phyloP scores from a whole-genome alignment of 352 stramenopile species.

The Pythium dissotocum region DNA sequence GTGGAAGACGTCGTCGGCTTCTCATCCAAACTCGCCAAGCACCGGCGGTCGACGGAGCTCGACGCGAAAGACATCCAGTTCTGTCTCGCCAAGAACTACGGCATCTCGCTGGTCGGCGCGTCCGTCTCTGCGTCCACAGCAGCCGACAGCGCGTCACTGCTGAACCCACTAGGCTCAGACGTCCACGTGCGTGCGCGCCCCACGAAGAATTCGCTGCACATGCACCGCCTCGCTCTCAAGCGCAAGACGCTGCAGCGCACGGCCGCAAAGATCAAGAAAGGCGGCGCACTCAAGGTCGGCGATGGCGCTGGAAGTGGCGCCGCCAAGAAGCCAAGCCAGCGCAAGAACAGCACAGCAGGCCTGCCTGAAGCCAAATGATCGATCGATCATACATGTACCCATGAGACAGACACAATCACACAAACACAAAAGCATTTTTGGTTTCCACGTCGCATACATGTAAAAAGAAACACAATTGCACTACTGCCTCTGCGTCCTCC shows the following conservation, averaged over 20 bases:
- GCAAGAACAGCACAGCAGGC: conserved; percentile 45
- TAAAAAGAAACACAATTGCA: neutral
- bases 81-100: conserved; percentile 83
- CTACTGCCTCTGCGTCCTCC: neutral
- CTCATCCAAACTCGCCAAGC: conserved; percentile 64
- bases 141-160: conserved; percentile 8
- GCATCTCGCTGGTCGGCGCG: conserved; percentile 69
- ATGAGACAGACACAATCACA: neutral
- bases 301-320: conserved; percentile 22
- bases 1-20: conserved; percentile 75
- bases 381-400: neutral
- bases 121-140: neutral
- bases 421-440: neutral
- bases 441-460: conserved; percentile 1
- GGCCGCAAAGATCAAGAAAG: conserved; percentile 57
- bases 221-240: conserved; percentile 81
- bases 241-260: conserved; percentile 59
- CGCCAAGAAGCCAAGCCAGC: conserved; percentile 45
- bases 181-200: conserved; percentile 56
- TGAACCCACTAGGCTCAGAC: conserved; percentile 61
- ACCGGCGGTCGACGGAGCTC: conserved; percentile 71
- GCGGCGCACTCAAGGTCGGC: conserved; percentile 35
- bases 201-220: conserved; percentile 79
- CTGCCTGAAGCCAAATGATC: conserved; percentile 37
- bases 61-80: conserved; percentile 81